Evolutionary conservation across 2,329 filamentous ascomycete species (phyloP), one percentile per base, ranked within the genome.

Genomic region (Colletotrichum ledebouriae): DNA sequence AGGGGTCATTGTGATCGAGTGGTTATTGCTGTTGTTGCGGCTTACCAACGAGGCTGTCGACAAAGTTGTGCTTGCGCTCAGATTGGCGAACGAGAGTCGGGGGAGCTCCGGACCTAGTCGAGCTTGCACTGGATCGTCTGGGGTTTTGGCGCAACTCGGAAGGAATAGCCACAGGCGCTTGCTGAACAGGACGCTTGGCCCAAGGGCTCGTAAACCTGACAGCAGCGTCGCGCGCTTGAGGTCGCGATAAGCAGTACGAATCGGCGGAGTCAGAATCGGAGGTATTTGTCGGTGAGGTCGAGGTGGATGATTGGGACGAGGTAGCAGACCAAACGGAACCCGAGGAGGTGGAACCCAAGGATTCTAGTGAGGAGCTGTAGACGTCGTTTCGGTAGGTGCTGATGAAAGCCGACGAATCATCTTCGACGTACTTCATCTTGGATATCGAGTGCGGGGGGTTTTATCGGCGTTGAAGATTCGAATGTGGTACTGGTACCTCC

Each of bases 11-110:
- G 47, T 20, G 34, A 67, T 58, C 60, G 25, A 17, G 29, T 33
- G 57, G 39, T 33, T 70, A 69, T 33, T 69, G 49, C 58, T 72
- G 71, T 73, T 72, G 71, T 70, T 75, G 77, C 74, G 78, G 86
- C 95, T 93, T 94, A 98, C 95, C 95, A 84, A 98, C 94, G 80
- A 98, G 93, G 80, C 91, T 96, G 81, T 98, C 94, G 81, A 98
- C 95, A 78, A 98, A 98, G 81, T 92, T 94, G 78, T 93, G 88
- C 85, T 97, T 97, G 78, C 94, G 92, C 82, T 98, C 94, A 76
- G 90, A 89, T 84, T 98, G 94, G 75, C 94, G 91, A 71, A 94
- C 86, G 72, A 98, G 87, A 67, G 91, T 82, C 57, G 95, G 93
- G 74, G 92, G 92, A 74, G 87, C 86, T 34, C 56, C 57, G 25